Percentiles rank a stretch among this genome's conserved stretches.
phyloP scores from a whole-genome alignment of 306 rosid species.

The Trichosanthes cucumerina region DNA sequence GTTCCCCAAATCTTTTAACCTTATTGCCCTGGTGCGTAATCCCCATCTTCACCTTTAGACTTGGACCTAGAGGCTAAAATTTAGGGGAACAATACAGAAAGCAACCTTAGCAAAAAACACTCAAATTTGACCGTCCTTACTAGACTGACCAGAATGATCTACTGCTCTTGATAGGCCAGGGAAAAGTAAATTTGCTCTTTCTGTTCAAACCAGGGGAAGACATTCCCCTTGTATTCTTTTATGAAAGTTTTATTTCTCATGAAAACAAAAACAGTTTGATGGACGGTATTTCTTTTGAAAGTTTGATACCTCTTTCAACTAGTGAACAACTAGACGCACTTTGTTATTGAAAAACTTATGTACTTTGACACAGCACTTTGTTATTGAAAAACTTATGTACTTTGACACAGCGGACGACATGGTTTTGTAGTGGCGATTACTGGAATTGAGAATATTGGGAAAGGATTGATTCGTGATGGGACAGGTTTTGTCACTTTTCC shows the following conservation, averaged over 20 bases:
- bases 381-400: not conserved
- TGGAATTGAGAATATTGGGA: conserved; percentile 78
- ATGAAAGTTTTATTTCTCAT: not conserved
- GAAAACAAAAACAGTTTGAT: not conserved
- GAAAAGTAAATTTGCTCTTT: not conserved
- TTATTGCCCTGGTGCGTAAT: not conserved
- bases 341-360: not conserved
- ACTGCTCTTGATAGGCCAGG: not conserved
- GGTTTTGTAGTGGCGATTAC: conserved; percentile 96
- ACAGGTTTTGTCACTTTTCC: conserved; percentile 96
- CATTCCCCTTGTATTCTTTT: not conserved
- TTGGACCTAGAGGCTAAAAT: not conserved
- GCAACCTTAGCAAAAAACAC: not conserved
- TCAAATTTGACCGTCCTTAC: not conserved
- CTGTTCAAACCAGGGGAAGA: not conserved
- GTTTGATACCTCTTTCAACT: not conserved
- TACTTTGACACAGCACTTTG: conserved; percentile 25
- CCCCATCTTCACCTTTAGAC: not conserved
- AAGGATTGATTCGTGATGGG: conserved; percentile 85
- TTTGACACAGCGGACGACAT: conserved; percentile 66
- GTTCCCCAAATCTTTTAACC: not conserved
- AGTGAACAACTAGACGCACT: not conserved
- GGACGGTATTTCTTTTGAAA: not conserved
- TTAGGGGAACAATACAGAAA: not conserved
- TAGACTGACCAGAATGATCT: not conserved